Base-by-base conservation (phyloP, 345 rosid species). In the Lepidium africanum region DNA sequence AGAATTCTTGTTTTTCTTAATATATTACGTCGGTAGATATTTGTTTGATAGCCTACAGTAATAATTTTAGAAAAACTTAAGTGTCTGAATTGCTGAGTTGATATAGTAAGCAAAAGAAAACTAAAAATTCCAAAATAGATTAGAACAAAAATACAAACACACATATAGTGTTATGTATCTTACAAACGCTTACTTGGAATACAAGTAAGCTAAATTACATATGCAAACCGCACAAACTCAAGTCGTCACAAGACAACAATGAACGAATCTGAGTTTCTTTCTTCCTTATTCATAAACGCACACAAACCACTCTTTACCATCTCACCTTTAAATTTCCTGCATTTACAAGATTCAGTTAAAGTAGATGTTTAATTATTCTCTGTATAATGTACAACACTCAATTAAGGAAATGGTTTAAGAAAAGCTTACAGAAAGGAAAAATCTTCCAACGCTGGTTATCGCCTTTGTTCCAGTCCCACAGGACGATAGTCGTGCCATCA, bases 391-490 rank as follows among this genome's bases (percentile, higher is more conserved):
- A 39, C 36, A 48, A 47, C 1, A 65, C 49, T 51, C 38, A 10
- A 37, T 14, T 9, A 27, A 27, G 1, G 15, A 46, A 17, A 61
- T 30, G 54, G 47, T 60, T 10, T 16, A 48, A 12, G 38, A 56
- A 63, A 70, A 62, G 71, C 94, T 85, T 87, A 90, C 94, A 87
- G 49, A 81, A 72, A 37, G 85, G 89, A 36, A 39, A 61, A 40
- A 87, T 85, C 87, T 80, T 94, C 99, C 99, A 94, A 9, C 48
- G 82, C 82, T 94, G 96, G 80, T 89, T 91, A 10, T 86, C 91
- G 51, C 97, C 97, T 53, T 84, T 79, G 78, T 82, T 83, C 96
- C 99, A 91, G 51, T 82, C 53, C 91, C 91, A 87, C 46, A 94
- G 91, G 56, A 84, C 92, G 13, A 91, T 76, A 14, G 59, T 68